A percentile compares a stretch with the other conserved stretches of the same genome.
These are phyloP conservation scores for Nicotiana benthamiana DNA, from an alignment of 257 asterid species.

Conservation along the genomic window DNA sequence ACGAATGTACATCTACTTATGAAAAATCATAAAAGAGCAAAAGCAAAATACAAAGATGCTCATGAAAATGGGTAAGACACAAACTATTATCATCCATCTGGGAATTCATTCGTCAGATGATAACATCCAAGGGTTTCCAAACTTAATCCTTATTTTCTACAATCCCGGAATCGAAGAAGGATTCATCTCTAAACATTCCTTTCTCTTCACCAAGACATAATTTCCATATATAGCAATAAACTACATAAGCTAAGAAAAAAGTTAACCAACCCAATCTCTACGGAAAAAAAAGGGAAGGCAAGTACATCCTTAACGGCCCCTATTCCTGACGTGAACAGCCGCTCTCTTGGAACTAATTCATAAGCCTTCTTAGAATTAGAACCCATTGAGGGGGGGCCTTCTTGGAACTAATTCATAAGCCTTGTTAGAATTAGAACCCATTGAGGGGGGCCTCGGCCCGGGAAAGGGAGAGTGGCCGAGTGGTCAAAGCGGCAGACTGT, in stretches of 20 bases:
- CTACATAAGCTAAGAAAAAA: background rate
- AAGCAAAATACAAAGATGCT: background rate
- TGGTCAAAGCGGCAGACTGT: too few relatives aligned
- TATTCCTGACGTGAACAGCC: too few relatives aligned
- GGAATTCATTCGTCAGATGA: background rate
- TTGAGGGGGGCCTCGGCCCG: too few relatives aligned
- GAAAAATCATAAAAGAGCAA: background rate
- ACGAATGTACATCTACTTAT: background rate
- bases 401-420: too few relatives aligned
- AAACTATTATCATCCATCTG: background rate
- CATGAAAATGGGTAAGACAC: background rate
- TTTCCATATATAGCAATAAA: background rate
- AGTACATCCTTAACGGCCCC: too few relatives aligned
- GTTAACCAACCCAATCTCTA: too few relatives aligned
- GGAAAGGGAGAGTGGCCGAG: too few relatives aligned
- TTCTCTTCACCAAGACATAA: background rate
- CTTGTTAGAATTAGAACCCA: too few relatives aligned
- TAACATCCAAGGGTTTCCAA: background rate
- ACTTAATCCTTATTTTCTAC: background rate
- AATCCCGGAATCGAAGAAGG: background rate
- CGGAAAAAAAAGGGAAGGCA: too few relatives aligned
- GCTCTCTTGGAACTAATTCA: too few relatives aligned
- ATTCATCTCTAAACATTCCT: background rate
- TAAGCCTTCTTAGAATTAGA: too few relatives aligned
- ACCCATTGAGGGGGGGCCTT: too few relatives aligned